These are phyloP conservation scores for Parastagonospora nodorum DNA, from an alignment of 2,329 filamentous ascomycete genomes.

Conservation along the genomic window DNA sequence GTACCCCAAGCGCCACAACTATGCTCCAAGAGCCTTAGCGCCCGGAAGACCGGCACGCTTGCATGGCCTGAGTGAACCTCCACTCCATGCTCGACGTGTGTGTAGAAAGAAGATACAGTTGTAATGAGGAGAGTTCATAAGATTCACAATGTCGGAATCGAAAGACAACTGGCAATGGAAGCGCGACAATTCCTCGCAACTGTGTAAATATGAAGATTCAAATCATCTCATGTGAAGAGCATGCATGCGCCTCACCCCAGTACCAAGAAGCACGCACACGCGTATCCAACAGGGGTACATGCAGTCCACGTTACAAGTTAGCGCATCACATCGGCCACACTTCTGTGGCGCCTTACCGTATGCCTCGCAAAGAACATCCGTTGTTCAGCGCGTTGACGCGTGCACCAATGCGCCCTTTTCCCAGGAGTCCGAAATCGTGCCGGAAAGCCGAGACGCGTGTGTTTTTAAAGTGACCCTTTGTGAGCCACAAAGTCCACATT, in stretches of 20 bases:
- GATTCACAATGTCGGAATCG: background rate
- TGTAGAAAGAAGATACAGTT: background rate
- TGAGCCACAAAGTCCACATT: background rate
- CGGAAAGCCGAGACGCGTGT: too few species aligned
- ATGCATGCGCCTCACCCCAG: conserved; percentile 20
- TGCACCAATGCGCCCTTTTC: too few species aligned
- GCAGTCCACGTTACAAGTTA: conserved; percentile 11
- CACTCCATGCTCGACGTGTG: conserved; percentile 6
- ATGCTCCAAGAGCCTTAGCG: background rate
- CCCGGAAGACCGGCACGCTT: conserved; percentile 19
- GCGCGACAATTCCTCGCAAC: too few species aligned
- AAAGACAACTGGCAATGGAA: too few species aligned
- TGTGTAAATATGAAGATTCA: too few species aligned
- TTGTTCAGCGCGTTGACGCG: too few species aligned
- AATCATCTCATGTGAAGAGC: background rate
- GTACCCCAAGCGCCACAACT: conserved; percentile 16
- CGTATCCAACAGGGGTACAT: conserved; percentile 13
- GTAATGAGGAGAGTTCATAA: background rate
- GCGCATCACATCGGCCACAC: conserved; percentile 11
- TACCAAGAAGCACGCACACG: conserved; percentile 26
- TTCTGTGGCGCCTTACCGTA: conserved; percentile 14
- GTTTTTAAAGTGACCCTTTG: background rate
- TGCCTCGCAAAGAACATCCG: too few species aligned
- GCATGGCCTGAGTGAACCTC: conserved; percentile 5
- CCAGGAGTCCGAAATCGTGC: too few species aligned